Base-by-base conservation (phyloP, 768 basidiomycete species). In the Lentinus tigrinus region DNA sequence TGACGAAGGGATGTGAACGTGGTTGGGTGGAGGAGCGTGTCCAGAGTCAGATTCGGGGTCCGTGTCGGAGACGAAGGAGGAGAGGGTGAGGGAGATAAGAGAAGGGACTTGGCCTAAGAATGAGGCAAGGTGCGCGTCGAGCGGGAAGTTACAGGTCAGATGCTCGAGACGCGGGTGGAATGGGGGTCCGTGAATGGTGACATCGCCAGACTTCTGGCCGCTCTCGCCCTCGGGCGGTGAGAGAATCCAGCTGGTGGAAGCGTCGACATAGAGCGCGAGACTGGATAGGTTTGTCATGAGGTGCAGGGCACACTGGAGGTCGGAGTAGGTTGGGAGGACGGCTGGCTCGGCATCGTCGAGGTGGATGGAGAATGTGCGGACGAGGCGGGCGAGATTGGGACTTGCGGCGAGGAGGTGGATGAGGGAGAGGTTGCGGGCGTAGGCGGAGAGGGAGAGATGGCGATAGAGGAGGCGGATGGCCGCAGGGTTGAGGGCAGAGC, bases 401-500 rank as follows among this genome's bases (percentile, higher is more conserved):
- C 75, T 80, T 21, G 66, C 66, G 10, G 87, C 84, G 59, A 91
- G 83, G 54, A 85, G 82, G 60, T 71, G 57, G 55, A 88, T 73
- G 68, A 83, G 74, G 62, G 70, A 51, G 57, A 83, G 76, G 61
- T 82, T 83, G 63, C 69, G 73, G 3, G 77, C 72, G 58, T 70
- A 65, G 7, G 75, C 64, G 28, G 83, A 78, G 52, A 84, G 62
- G 49, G 74, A 68, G 62, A 91, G 64, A 65, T 81, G 71, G 53
- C 85, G 79, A 71, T 88, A 92, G 71, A 92, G 85, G 36, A 77
- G 68, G 57, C 83, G 82, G 58, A 82, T 83, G 0, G 85, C 85
- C 63, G 83, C 70, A 53, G 73, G 73, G 60, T 74, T 72, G 66
- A 87, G 65, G 34, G 68, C 61, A 14, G 78, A 67, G 60, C 62